Conservation (phyloP, 208 protist genomes). For the Sergeia podlipaevii region DNA sequence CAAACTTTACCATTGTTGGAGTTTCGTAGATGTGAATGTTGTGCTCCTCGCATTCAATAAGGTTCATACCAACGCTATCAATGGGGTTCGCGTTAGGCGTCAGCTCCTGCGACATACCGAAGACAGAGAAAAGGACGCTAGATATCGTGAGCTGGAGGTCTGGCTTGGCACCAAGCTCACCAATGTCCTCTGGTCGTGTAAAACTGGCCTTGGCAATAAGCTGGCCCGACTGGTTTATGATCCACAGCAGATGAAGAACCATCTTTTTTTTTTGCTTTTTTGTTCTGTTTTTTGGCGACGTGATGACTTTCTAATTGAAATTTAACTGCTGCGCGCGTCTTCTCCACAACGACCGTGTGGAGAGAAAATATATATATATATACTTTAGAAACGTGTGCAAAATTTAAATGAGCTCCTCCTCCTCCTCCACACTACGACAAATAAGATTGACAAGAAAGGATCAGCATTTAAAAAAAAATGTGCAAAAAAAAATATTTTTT, state of each 20-base stretch:
- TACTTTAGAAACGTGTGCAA: too few species aligned
- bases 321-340: too few species aligned
- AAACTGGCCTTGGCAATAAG: conserved; percentile 78
- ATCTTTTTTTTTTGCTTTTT: conserved; percentile 22
- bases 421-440: too few species aligned
- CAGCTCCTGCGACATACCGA: conserved; percentile 83
- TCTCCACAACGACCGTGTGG: too few species aligned
- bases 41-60: conserved; percentile 83
- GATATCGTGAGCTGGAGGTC: conserved; percentile 79
- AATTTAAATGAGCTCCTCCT: too few species aligned
- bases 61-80: conserved; percentile 75
- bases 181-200: conserved; percentile 59
- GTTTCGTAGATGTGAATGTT: conserved; percentile 88
- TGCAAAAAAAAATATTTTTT: too few species aligned
- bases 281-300: background rate
- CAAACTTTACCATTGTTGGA: conserved; percentile 70
- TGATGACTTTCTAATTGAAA: too few species aligned
- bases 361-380: too few species aligned
- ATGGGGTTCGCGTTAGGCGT: conserved; percentile 76
- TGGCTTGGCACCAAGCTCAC: conserved; percentile 73
- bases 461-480: too few species aligned
- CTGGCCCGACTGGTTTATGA: conserved; percentile 85
- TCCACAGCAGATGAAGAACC: conserved; percentile 81
- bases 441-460: too few species aligned
- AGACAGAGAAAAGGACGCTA: conserved; percentile 84